phyloP scores from a whole-genome alignment of 2,329 filamentous ascomycete species.

The Hysterium pulicare region DNA sequence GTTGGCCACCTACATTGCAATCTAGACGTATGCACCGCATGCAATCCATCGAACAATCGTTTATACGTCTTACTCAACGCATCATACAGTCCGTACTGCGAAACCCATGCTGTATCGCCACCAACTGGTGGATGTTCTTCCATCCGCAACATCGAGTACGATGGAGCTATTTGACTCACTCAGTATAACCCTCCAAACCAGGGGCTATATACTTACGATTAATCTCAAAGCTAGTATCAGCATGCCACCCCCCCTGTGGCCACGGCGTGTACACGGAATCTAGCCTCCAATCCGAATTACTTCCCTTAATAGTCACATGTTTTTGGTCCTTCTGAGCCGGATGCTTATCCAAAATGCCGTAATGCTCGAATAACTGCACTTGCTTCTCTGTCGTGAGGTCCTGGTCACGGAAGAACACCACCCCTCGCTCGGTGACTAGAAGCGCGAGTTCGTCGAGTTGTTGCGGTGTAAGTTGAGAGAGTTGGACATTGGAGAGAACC shows the following conservation, averaged over 20 bases:
- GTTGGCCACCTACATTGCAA: no score
- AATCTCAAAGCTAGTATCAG: no score
- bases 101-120: slow-evolving; percentile 26
- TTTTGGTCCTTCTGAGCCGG: background rate
- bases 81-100: slow-evolving; percentile 47
- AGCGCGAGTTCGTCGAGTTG: slow-evolving; percentile 72
- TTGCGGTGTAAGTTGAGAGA: slow-evolving; percentile 38
- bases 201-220: no score
- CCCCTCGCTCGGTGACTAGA: slow-evolving; percentile 68
- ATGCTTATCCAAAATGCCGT: slow-evolving; percentile 35
- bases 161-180: no score
- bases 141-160: no score
- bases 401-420: slow-evolving; percentile 70
- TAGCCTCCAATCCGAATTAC: slow-evolving; percentile 46
- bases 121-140: no score
- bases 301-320: background rate
- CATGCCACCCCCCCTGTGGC: no score
- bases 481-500: slow-evolving; percentile 39
- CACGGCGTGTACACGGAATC: no score
- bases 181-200: no score
- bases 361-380: slow-evolving; percentile 43
- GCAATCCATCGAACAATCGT: slow-evolving; percentile 43
- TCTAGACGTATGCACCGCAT: slow-evolving; percentile 47
- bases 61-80: slow-evolving; percentile 44
- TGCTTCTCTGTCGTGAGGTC: slow-evolving; percentile 53